Conservation (phyloP, 192 early-diverging fungal species). For the Gaertneriomyces semiglobifer region DNA sequence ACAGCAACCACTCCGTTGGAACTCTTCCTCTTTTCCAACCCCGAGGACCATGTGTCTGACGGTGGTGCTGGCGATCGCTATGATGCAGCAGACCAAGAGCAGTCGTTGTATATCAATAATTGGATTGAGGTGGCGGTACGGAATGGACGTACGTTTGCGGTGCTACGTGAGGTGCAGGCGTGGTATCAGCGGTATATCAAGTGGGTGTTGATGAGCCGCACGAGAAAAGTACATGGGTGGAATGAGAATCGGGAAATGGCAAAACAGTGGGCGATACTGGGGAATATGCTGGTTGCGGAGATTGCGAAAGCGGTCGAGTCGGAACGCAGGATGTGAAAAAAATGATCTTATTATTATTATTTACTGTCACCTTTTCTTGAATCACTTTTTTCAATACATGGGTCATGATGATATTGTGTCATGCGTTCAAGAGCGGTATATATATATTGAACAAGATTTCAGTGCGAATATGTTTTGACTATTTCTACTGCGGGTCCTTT, state of each 20-base stretch:
- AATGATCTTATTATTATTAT: too few species aligned
- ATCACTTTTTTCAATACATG: too few species aligned
- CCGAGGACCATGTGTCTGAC: background rate
- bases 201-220: slow-evolving; percentile 35
- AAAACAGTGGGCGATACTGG: slow-evolving; percentile 18
- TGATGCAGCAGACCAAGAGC: slow-evolving; percentile 27
- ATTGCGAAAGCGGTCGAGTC: slow-evolving; percentile 21
- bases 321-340: too few species aligned
- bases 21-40: slow-evolving; percentile 31
- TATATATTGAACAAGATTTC: too few species aligned
- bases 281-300: slow-evolving; percentile 22
- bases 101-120: slow-evolving; percentile 19
- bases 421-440: too few species aligned
- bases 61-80: slow-evolving; percentile 7
- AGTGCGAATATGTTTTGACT: too few species aligned
- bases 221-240: background rate
- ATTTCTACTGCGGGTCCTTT: too few species aligned
- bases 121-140: slow-evolving; percentile 27
- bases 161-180: slow-evolving; percentile 27
- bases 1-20: slow-evolving; percentile 36
- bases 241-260: slow-evolving; percentile 8
- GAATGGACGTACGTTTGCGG: slow-evolving; percentile 20
- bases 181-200: slow-evolving; percentile 40
- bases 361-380: too few species aligned
- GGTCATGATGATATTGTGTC: too few species aligned